Conservation (phyloP, 768 basidiomycete genomes). For the Amanita fuliginea region DNA sequence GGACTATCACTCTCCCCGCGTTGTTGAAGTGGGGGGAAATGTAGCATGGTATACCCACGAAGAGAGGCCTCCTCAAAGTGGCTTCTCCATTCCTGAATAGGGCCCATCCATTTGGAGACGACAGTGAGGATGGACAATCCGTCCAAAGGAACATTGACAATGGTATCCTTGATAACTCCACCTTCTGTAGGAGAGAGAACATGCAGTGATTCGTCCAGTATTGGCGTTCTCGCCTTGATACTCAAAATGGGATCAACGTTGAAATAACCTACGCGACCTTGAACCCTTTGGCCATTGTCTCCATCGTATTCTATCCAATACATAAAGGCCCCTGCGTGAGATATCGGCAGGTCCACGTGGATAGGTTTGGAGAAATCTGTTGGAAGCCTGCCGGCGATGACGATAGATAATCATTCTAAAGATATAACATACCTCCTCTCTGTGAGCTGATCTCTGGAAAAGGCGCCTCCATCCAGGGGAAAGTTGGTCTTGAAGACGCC, state of each 20-base stretch:
- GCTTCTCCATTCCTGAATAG: constrained; percentile 61
- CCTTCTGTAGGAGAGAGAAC: constrained; percentile 41
- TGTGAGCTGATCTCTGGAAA: constrained; percentile 63
- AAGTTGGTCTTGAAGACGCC: constrained; percentile 96
- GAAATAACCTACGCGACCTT: constrained; percentile 88
- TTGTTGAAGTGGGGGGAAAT: constrained; percentile 92
- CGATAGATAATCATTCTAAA: constrained; percentile 11
- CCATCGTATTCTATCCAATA: constrained; percentile 92
- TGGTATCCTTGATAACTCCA: constrained; percentile 41
- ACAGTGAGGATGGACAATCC: constrained; percentile 83
- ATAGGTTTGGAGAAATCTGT: constrained; percentile 84
- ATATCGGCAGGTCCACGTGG: constrained; percentile 90
- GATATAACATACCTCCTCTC: constrained; percentile 55
- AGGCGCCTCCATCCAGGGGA: constrained; percentile 84
- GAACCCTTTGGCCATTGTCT: constrained; percentile 48
- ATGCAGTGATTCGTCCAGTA: constrained; percentile 46
- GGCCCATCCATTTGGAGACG: constrained; percentile 98
- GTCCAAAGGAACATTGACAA: constrained; percentile 71
- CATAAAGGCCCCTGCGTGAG: constrained; percentile 90
- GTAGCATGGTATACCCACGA: constrained; percentile 96
- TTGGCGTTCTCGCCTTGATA: constrained; percentile 58
- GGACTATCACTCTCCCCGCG: constrained; percentile 85
- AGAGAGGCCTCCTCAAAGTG: constrained; percentile 78
- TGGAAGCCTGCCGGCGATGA: constrained; percentile 47
- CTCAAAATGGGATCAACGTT: constrained; percentile 89